Evolutionary conservation across 208 protist species (phyloP).

Genomic region (Acanthamoeba polyphaga): DNA sequence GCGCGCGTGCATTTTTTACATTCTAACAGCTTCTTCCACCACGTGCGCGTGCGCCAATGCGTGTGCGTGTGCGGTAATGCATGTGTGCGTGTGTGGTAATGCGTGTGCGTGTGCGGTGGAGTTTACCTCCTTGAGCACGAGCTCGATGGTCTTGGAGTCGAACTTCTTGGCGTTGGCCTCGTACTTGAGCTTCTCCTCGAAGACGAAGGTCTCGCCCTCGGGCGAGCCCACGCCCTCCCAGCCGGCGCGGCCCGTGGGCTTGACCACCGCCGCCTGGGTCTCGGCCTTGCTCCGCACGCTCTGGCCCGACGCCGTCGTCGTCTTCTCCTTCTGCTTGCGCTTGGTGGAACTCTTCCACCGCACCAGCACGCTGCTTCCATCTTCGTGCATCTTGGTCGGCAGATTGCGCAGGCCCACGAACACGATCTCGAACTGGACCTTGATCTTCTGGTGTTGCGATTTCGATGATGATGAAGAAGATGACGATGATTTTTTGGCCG

Average conservation of each 20-base stretch:
- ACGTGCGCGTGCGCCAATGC: neutral
- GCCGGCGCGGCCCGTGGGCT: neutral
- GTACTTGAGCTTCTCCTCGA: conserved; percentile 51
- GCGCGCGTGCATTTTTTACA: neutral
- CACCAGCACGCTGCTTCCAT: conserved; percentile 40
- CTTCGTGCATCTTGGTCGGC: conserved; percentile 33
- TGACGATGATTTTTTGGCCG: neutral
- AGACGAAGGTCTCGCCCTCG: conserved; percentile 26
- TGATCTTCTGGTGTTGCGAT: neutral
- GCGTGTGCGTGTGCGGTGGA: no score
- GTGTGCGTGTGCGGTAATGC: neutral
- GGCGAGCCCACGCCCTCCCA: conserved; percentile 17
- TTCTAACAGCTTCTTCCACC: neutral
- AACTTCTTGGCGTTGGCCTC: neutral
- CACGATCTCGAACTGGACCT: conserved; percentile 42
- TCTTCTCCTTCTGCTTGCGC: neutral
- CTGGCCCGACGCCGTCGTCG: neutral
- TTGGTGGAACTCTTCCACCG: conserved; percentile 43
- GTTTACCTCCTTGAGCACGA: conserved; percentile 22
- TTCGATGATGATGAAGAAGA: neutral
- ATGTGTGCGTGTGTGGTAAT: neutral
- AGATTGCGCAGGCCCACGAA: conserved; percentile 13
- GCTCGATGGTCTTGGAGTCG: conserved; percentile 26
- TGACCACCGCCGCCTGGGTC: conserved; percentile 8
- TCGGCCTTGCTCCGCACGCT: conserved; percentile 43